Percentiles rank a stretch among this genome's conserved stretches.
phyloP scores from a whole-genome alignment of 2,329 filamentous ascomycete species.

The Epichloe coenophiala region DNA sequence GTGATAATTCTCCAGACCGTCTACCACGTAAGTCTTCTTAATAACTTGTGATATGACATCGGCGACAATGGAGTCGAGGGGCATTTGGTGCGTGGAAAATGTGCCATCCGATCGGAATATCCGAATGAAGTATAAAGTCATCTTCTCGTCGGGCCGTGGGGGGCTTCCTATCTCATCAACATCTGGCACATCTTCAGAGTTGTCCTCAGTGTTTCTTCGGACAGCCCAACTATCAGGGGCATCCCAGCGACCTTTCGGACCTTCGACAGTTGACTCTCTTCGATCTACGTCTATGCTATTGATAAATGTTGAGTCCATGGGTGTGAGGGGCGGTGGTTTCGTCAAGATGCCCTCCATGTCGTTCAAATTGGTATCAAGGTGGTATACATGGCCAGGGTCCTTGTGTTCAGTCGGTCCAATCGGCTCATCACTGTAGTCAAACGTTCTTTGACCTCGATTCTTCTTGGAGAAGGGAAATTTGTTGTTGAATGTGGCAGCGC shows the following conservation, averaged over 20 bases:
- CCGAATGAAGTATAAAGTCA: slow-evolving; percentile 75
- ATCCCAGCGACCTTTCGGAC: slow-evolving; percentile 59
- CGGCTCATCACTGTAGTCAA: slow-evolving; percentile 43
- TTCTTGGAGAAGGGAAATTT: slow-evolving; percentile 50
- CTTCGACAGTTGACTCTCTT: slow-evolving; percentile 19
- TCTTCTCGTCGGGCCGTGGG: slow-evolving; percentile 60
- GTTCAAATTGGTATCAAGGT: slow-evolving; percentile 74
- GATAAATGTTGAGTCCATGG: slow-evolving; percentile 46
- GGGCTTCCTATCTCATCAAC: slow-evolving; percentile 55
- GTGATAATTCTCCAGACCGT: slow-evolving; percentile 85
- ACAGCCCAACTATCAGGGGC: slow-evolving; percentile 96
- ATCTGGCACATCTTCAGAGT: slow-evolving; percentile 41
- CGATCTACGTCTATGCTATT: slow-evolving; percentile 30
- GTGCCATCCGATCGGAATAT: slow-evolving; percentile 91
- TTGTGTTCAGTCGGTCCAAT: slow-evolving; percentile 47
- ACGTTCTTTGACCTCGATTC: slow-evolving; percentile 28
- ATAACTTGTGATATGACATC: slow-evolving; percentile 85
- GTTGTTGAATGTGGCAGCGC: slow-evolving; percentile 46
- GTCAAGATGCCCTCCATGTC: slow-evolving; percentile 88
- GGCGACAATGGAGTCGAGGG: slow-evolving; percentile 68
- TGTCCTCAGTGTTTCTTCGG: slow-evolving; percentile 56
- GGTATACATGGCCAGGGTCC: slow-evolving; percentile 50
- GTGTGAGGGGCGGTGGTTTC: slow-evolving; percentile 55
- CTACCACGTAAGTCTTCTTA: slow-evolving; percentile 86
- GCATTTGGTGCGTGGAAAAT: slow-evolving; percentile 80